Percentiles rank a stretch among this genome's conserved stretches.
phyloP scores from a whole-genome alignment of 2,329 filamentous ascomycete genomes.

The Trichoderma atrobrunneum region DNA sequence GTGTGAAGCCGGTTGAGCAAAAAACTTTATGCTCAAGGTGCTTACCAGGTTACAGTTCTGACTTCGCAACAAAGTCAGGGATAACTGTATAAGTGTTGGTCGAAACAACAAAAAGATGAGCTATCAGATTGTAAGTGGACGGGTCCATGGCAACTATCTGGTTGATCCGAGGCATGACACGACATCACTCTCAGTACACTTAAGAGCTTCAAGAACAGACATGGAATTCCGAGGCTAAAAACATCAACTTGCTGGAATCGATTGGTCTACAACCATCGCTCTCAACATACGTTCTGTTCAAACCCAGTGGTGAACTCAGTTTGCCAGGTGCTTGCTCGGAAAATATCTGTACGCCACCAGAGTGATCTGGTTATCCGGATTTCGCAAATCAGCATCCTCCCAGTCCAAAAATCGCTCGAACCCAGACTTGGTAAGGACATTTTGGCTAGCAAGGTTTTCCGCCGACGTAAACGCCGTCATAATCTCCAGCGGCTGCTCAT shows the following conservation, averaged over 20 bases:
- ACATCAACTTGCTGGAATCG: too few relatives aligned
- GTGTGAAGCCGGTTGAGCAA: neutral
- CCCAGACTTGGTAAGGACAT: slow-evolving; percentile 56
- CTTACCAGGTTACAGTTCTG: neutral
- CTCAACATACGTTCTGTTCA: too few relatives aligned
- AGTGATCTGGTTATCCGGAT: neutral
- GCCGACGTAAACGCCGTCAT: slow-evolving; percentile 25
- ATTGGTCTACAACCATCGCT: neutral
- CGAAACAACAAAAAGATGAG: neutral
- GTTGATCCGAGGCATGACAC: neutral
- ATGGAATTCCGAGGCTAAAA: neutral
- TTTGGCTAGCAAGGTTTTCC: slow-evolving; percentile 50
- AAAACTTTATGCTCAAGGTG: neutral
- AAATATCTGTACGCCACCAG: neutral
- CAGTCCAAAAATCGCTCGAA: slow-evolving; percentile 47
- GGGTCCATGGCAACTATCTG: neutral
- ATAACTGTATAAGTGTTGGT: neutral
- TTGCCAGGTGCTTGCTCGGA: neutral
- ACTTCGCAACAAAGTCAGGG: neutral
- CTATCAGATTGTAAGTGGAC: neutral
- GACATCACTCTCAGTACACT: neutral
- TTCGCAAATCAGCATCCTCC: slow-evolving; percentile 28
- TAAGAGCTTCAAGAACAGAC: neutral
- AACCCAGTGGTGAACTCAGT: too few relatives aligned
- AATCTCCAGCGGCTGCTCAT: neutral